Conservation (phyloP, 1,284 basidiomycete species). For the Sphagnurus paluster region DNA sequence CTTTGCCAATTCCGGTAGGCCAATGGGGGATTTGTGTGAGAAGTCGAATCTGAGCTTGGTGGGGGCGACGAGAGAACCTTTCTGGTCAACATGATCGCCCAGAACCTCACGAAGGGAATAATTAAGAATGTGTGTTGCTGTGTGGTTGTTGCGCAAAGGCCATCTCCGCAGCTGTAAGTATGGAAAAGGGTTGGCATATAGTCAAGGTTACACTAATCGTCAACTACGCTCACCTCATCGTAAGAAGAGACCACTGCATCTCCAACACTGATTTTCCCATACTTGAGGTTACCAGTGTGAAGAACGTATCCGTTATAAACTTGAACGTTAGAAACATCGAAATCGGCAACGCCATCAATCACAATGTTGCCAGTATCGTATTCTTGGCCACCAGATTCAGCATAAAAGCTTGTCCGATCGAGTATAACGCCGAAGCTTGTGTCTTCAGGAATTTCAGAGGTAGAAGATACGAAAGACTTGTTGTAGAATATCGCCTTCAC, state of each 20-base stretch:
- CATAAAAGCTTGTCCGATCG: constrained; percentile 97
- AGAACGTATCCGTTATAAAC: constrained; percentile 63
- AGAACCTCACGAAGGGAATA: constrained; percentile 90
- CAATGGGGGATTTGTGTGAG: constrained; percentile 90
- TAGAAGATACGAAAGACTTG: constrained; percentile 75
- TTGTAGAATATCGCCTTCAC: constrained; percentile 89
- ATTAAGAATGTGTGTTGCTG: constrained; percentile 98
- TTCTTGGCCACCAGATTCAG: constrained; percentile 97
- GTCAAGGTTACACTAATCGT: constrained; percentile 39
- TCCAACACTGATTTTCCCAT: constrained; percentile 42
- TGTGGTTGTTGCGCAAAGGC: constrained; percentile 98
- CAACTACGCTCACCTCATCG: constrained; percentile 53
- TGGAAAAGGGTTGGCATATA: constrained; percentile 10
- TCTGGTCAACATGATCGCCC: constrained; percentile 97
- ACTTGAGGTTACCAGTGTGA: constrained; percentile 86
- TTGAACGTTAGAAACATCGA: constrained; percentile 93
- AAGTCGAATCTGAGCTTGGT: constrained; percentile 98
- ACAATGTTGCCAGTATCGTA: constrained; percentile 94
- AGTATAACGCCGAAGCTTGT: constrained; percentile 85
- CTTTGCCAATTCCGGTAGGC: constrained; percentile 71
- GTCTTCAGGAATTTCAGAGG: constrained; percentile 61
- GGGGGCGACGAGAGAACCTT: constrained; percentile 95
- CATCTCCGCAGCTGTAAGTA: constrained; percentile 79
- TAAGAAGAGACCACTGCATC: constrained; percentile 56
- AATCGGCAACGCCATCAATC: constrained; percentile 90